phyloP scores from a whole-genome alignment of 306 rosid genomes.

The Echinosophora koreensis region DNA sequence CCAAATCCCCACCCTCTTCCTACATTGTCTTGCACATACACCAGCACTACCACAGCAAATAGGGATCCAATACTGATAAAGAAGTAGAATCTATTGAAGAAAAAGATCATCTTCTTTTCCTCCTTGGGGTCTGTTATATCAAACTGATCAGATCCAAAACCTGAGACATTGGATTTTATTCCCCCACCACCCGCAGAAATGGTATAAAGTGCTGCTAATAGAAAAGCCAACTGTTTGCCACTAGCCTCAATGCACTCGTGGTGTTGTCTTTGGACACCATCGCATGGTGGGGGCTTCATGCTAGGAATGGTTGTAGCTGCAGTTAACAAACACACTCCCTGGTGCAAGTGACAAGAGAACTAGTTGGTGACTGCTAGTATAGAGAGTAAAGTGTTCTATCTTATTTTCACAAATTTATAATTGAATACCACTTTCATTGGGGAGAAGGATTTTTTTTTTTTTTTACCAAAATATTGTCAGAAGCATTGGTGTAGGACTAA shows the following conservation, averaged over 20 bases:
- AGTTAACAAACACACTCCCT: slow-evolving; percentile 81
- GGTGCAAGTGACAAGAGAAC: slow-evolving; percentile 34
- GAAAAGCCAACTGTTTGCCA: slow-evolving; percentile 69
- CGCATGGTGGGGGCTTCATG: slow-evolving; percentile 84
- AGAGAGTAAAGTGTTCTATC: not conserved
- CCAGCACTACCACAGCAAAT: slow-evolving; percentile 79
- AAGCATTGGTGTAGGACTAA: slow-evolving; percentile 9
- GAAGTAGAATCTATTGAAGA: slow-evolving; percentile 96
- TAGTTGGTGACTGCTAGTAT: not conserved
- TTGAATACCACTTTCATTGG: not conserved
- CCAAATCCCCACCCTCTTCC: slow-evolving; percentile 96
- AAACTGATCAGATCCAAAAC: slow-evolving; percentile 88
- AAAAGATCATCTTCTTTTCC: slow-evolving; percentile 84
- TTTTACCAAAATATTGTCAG: too few species aligned
- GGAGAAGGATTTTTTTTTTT: too few species aligned
- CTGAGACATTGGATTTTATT: slow-evolving; percentile 91
- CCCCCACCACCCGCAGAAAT: slow-evolving; percentile 90
- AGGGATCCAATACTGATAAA: slow-evolving; percentile 84
- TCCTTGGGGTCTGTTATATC: slow-evolving; percentile 73
- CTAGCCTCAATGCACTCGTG: slow-evolving; percentile 70
- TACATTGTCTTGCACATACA: slow-evolving; percentile 83
- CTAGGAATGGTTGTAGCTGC: slow-evolving; percentile 72
- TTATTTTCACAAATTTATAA: not conserved
- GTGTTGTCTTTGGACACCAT: slow-evolving; percentile 55
- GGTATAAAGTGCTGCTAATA: slow-evolving; percentile 78